Conservation (phyloP, 2,329 filamentous ascomycete genomes). For the Colletotrichum falcatum region DNA sequence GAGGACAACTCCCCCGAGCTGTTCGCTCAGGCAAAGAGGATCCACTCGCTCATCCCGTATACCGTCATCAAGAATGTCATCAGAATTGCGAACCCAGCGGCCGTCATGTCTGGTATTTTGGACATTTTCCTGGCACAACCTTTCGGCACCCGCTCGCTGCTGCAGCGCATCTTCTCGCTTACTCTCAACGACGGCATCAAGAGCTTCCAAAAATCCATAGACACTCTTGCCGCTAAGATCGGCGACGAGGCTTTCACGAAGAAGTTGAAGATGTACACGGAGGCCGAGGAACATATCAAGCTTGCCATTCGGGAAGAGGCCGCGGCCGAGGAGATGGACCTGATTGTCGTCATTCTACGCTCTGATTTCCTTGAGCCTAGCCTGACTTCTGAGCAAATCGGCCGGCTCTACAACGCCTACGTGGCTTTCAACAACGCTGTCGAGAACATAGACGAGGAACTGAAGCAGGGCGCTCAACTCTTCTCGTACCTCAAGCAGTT, state of each 20-base stretch:
- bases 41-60: slow-evolving; percentile 95
- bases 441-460: slow-evolving; percentile 88
- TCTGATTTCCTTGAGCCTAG: slow-evolving; percentile 81
- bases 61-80: slow-evolving; percentile 96
- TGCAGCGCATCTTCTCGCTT: slow-evolving; percentile 94
- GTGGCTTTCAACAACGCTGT: slow-evolving; percentile 96
- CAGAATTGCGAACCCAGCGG: slow-evolving; percentile 93
- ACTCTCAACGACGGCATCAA: slow-evolving; percentile 92
- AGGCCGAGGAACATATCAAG: slow-evolving; percentile 82
- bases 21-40: slow-evolving; percentile 92
- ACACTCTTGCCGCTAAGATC: slow-evolving; percentile 80
- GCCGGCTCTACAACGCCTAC: slow-evolving; percentile 91
- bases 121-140: slow-evolving; percentile 97
- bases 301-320: slow-evolving; percentile 80
- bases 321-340: slow-evolving; percentile 78
- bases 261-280: slow-evolving; percentile 84
- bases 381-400: slow-evolving; percentile 80
- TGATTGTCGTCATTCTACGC: slow-evolving; percentile 86
- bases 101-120: slow-evolving; percentile 95
- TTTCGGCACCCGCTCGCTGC: slow-evolving; percentile 87
- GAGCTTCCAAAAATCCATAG: slow-evolving; percentile 87
- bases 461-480: slow-evolving; percentile 89
- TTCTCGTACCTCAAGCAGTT: slow-evolving; percentile 97
- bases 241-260: slow-evolving; percentile 82
- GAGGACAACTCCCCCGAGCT: slow-evolving; percentile 98